A percentile compares a stretch with the other conserved stretches of the same genome.
Conservation (phyloP, 768 basidiomycete species). For the Lactifluus piperatus region DNA sequence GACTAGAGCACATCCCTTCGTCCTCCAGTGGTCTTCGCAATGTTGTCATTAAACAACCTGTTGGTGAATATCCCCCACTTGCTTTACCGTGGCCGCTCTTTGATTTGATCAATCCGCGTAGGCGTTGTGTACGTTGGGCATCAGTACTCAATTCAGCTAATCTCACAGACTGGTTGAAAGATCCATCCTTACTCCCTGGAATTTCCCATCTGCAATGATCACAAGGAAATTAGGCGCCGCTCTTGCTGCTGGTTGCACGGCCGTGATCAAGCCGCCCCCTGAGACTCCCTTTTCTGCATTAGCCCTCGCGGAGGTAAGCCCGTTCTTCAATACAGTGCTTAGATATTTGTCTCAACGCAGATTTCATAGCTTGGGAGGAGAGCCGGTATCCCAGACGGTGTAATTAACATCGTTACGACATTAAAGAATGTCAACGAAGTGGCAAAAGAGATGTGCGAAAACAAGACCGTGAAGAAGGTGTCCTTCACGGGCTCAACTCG, state of each 20-base stretch:
- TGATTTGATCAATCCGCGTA: constrained; percentile 17
- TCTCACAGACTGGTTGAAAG: constrained; percentile 30
- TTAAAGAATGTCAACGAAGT: constrained; percentile 78
- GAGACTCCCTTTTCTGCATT: constrained; percentile 93
- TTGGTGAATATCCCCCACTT: constrained; percentile 41
- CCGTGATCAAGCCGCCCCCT: constrained; percentile 89
- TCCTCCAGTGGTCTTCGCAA: constrained; percentile 62
- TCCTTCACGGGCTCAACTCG: constrained; percentile 86
- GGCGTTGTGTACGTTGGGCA: constrained; percentile 38
- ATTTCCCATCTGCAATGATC: constrained; percentile 94
- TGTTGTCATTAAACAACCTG: constrained; percentile 87
- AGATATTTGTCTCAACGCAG: neutral
- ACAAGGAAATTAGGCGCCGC: constrained; percentile 85
- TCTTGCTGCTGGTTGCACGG: constrained; percentile 92
- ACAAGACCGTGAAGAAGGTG: constrained; percentile 75
- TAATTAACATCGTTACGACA: constrained; percentile 90
- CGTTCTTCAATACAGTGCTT: neutral
- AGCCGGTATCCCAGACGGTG: constrained; percentile 92
- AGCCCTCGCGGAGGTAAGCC: constrained; percentile 75
- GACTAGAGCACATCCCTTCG: constrained; percentile 74
- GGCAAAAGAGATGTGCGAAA: constrained; percentile 92
- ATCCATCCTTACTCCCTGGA: constrained; percentile 79
- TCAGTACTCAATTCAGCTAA: neutral
- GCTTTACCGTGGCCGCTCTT: neutral
- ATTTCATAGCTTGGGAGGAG: constrained; percentile 59